Evolutionary conservation across 1,284 basidiomycete genomes (phyloP), one percentile per base, ranked within the genome.

Genomic region (Cryptococcus neoformans): DNA sequence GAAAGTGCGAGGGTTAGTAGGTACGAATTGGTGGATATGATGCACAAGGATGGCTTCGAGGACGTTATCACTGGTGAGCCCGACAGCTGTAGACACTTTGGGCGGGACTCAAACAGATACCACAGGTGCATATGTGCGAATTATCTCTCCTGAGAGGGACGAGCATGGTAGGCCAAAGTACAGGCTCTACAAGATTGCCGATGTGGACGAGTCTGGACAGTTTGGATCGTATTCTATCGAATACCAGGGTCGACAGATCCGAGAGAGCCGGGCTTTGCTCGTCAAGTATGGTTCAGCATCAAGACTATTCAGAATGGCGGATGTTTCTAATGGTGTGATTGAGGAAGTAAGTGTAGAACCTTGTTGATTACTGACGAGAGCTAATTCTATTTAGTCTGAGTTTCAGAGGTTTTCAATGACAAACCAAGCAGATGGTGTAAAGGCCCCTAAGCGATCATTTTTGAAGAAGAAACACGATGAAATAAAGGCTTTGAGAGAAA

Each of bases 111-210:
- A 6, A 21, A 4, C 4, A 37, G 4, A 41, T 44, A 37, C 36
- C 38, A 7, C 64, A 92, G 91, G 87, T 49, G 83, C 84, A 28
- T 94, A 85, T 82, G 89, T 94, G 5, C 83, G 90, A 21, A 87
- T 88, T 67, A 80, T 90, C 44, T 85, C 89, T 64, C 85, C 86
- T 0, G 70, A 73, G 17, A 64, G 79, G 3, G 81, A 83, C 44
- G 81, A 83, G 51, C 75, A 79, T 6, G 81, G 81, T 6, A 70
- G 81, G 57, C 81, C 82, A n/a, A 83, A 89, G 39, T 96, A 96
- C 76, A 84, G 92, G 48, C 82, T 92, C 54, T 92, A 91, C 71
- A 85, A 90, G 73, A 81, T 96, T 42, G 72, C 76, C 16, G 62
- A 62, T 16, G 44, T 69, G n/a, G 65, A 69, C 49, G 51, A 56